A percentile compares a stretch with the other conserved stretches of the same genome.
phyloP scores from a whole-genome alignment of 108 stramenopile genomes.

The Conticribra guillardii region DNA sequence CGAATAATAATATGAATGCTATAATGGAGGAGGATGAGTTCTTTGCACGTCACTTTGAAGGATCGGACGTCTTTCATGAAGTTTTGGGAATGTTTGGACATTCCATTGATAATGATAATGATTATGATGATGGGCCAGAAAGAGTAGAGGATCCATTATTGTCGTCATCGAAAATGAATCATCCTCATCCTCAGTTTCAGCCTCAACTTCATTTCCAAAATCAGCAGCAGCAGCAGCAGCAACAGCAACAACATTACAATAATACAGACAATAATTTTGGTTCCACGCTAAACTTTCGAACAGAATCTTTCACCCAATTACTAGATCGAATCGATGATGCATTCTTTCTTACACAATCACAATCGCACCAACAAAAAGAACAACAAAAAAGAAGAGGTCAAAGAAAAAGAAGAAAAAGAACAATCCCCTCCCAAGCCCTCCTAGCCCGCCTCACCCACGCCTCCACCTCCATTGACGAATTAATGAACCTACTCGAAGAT shows the following conservation, averaged over 20 bases:
- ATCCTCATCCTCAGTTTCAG: not conserved
- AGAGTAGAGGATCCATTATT: no score
- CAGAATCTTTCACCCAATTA: slow-evolving; percentile 19
- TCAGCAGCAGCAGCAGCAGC: not conserved
- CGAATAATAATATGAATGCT: no score
- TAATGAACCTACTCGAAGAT: slow-evolving; percentile 34
- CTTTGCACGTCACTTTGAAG: no score
- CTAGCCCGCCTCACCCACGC: slow-evolving; percentile 12
- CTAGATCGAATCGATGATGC: slow-evolving; percentile 38
- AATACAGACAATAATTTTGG: not conserved
- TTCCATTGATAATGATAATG: no score
- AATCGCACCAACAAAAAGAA: not conserved
- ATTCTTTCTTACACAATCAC: not conserved
- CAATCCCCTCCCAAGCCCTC: slow-evolving; percentile 30
- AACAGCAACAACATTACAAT: not conserved
- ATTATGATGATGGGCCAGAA: no score
- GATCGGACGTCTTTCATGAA: no score
- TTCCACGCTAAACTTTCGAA: slow-evolving; percentile 4
- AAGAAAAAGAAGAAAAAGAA: slow-evolving; percentile 2
- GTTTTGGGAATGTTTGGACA: no score
- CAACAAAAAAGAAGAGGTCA: not conserved
- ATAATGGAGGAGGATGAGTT: no score
- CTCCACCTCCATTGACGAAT: slow-evolving; percentile 36
- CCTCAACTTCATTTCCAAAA: not conserved
- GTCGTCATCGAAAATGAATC: not conserved